Evolutionary conservation across 257 asterid species (phyloP), one percentile per base, ranked within the genome.

Genomic region (Solanum clarkiae): DNA sequence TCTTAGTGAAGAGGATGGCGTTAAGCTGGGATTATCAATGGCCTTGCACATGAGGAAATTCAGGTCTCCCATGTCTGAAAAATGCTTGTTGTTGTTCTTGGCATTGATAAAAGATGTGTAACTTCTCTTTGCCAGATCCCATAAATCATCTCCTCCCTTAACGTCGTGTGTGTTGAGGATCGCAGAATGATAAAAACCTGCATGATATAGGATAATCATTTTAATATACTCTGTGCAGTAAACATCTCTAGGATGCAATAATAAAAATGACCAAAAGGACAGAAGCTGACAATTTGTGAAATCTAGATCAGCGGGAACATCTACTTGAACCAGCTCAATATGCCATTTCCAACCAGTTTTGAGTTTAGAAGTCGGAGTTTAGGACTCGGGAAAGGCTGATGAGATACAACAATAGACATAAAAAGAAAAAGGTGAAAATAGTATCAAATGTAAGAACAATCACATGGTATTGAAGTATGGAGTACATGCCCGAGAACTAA

Each of bases 181-280:
- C n/a, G 97, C 99, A 10, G 99, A 93, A 89, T 94, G 95, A 83
- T 93, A 96, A 83, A 95, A 96, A 7, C 99, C 99, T 95, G 93
- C 85, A 85, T 32, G 7, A 8, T 49, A 66, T 69, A 15, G 54
- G 42, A 5, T 53, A 60, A 83, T 26, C 49, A 3, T 75, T 13
- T 49, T 75, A 24, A 24, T 15, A 22, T 47, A 24, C 81, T 74
- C n/a, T 74, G 1, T 74, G 8, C 59, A n/a, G 59, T 47, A 22
- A 13, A 74, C 57, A 45, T 74, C 57, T 44, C 44, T 66, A 18
- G 3, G 15, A 36, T 69, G n/a, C 77, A 69, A 16, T 14, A 3
- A 29, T 66, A 7, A 6, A 32, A 66, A 66, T 66, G 12, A 62
- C 68, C 7, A 63, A 63, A 63, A 63, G 0, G 2, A 65, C 72